These are phyloP conservation scores for Selaginella tamariscina DNA, from an alignment of 75 land plant genomes.

Conservation along the genomic window DNA sequence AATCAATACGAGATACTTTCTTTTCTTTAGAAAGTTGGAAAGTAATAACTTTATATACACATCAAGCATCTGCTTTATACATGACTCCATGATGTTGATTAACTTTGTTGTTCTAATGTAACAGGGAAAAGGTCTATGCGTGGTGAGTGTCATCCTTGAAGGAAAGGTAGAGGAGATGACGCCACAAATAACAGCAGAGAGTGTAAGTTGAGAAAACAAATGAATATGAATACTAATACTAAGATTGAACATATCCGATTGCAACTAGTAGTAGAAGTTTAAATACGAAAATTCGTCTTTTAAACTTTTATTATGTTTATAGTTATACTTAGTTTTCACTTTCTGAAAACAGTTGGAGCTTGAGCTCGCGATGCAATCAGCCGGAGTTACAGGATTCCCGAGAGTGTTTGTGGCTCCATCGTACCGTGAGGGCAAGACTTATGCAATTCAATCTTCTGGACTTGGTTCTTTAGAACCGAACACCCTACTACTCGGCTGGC, in stretches of 20 bases:
- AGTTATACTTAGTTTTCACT: not conserved
- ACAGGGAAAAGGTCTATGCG: conserved; percentile 27
- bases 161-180: conserved; percentile 23
- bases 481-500: conserved; percentile 24
- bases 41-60: too few species aligned
- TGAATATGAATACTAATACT: too few species aligned
- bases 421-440: conserved; percentile 24
- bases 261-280: too few species aligned
- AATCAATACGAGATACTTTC: too few species aligned
- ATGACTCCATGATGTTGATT: too few species aligned
- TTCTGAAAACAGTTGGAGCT: conserved; percentile 28
- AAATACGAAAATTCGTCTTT: too few species aligned
- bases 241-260: too few species aligned
- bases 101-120: not conserved
- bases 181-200: conserved; percentile 24
- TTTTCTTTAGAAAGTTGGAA: too few species aligned
- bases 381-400: conserved; percentile 22
- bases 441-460: conserved; percentile 30
- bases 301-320: not conserved
- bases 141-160: conserved; percentile 24
- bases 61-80: too few species aligned
- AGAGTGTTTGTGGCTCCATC: conserved; percentile 20
- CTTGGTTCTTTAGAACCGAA: conserved; percentile 27
- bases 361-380: conserved; percentile 21
- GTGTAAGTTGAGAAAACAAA: too few species aligned